Base-by-base conservation (phyloP, 2,329 filamentous ascomycete genomes). In the Trichoderma cornu-damae region DNA sequence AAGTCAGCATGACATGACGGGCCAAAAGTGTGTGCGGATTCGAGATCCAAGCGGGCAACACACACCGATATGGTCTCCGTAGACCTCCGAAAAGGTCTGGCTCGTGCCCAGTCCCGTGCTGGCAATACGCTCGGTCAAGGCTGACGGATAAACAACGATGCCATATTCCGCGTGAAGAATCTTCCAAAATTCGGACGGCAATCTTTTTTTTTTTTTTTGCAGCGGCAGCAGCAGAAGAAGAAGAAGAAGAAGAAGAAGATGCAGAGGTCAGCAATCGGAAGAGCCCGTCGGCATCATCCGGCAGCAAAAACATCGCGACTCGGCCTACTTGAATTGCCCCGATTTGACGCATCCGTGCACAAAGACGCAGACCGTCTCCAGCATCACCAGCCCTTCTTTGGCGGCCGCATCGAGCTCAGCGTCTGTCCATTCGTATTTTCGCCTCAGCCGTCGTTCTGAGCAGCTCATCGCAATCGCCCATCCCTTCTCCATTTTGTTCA, bases 311-410 rank as follows among this genome's bases (percentile, higher is more conserved):
- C n/a, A 47, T 20, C 22, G 22, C 2, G n/a, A 2, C 28, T 11
- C 5, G 24, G 24, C 67, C 35, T 61, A 74, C 72, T 65, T 66
- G 62, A 69, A 74, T 47, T 74, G 72, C 7, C 68, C 70, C 6
- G 61, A 65, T 62, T 70, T 74, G 49, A 74, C 61, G 40, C 71
- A 72, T 22, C 70, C 67, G 53, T 74, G 72, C 22, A 74, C 65
- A 51, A 74, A 74, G n/a, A 74, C 59, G 43, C 72, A 74, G 12
- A 72, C 64, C 6, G 72, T 74, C 63, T 74, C 72, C 32, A 74
- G 62, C 11, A 74, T 66, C 20, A 74, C 57, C 8, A 61, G 63
- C 3, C 72, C 72, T 26, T 71, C 67, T 7, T 66, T 63, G 43
- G 66, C 62, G 0, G 70, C 71, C 14, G 63, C 62, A 26, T 69